Conservation (phyloP, 441 rosid genomes). For the Breynia disticha region DNA sequence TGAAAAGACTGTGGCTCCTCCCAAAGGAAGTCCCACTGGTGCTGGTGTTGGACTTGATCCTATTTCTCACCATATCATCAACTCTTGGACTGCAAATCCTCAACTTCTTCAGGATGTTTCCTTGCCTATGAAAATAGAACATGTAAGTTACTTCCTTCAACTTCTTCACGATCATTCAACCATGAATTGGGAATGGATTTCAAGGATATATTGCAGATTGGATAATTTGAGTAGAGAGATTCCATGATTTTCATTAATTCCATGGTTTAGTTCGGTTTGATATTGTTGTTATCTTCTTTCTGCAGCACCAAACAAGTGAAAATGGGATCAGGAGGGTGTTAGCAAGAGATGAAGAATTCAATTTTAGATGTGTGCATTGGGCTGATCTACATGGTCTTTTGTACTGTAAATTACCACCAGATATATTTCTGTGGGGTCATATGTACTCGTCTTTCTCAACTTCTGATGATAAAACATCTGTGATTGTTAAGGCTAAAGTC, state of each 20-base stretch:
- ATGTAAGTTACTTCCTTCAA: no score
- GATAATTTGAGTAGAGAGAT: no score
- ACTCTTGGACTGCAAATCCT: constrained; percentile 15
- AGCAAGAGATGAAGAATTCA: constrained; percentile 54
- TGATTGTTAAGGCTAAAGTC: constrained; percentile 39
- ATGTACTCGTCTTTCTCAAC: constrained; percentile 39
- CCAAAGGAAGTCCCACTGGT: constrained; percentile 1
- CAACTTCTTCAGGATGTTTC: constrained; percentile 33
- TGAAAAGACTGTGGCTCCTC: background rate
- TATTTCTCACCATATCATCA: background rate
- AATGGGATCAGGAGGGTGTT: constrained; percentile 20
- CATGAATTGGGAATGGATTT: no score
- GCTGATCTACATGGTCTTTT: constrained; percentile 58
- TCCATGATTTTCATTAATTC: no score
- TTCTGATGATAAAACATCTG: constrained; percentile 34
- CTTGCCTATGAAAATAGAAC: constrained; percentile 40
- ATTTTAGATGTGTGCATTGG: constrained; percentile 78
- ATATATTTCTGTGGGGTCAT: constrained; percentile 58
- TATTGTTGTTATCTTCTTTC: no score
- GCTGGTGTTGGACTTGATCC: constrained; percentile 6
- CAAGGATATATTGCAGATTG: no score
- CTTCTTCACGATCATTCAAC: no score
- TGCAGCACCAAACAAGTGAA: constrained; percentile 50
- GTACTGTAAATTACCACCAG: constrained; percentile 31
- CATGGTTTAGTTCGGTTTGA: no score